A percentile compares a stretch with the other conserved stretches of the same genome.
These are phyloP conservation scores for Backusella morwellensis DNA, from an alignment of 192 early-diverging fungal genomes.

Conservation along the genomic window DNA sequence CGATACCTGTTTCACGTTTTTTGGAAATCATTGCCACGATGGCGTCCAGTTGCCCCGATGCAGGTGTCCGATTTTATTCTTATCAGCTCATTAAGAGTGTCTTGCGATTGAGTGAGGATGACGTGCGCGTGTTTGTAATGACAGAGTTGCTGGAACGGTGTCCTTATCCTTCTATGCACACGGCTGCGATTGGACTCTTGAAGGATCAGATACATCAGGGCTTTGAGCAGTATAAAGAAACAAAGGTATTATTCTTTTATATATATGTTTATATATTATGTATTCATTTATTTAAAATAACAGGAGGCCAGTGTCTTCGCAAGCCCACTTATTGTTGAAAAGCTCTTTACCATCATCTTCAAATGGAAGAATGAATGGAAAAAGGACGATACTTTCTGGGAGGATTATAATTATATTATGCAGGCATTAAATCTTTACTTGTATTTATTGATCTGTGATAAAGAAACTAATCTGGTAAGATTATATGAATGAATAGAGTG, in stretches of 20 bases:
- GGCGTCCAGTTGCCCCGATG: conserved; percentile 38
- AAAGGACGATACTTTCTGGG: conserved; percentile 30
- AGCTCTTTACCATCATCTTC: conserved; percentile 33
- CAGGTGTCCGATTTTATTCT: conserved; percentile 40
- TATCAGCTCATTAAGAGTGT: conserved; percentile 36
- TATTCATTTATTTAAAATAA: conserved; percentile 1
- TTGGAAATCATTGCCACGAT: conserved; percentile 36
- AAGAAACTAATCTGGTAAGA: conserved; percentile 41
- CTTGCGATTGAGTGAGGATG: conserved; percentile 37
- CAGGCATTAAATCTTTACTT: conserved; percentile 50
- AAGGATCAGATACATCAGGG: conserved; percentile 40
- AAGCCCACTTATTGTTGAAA: conserved; percentile 38
- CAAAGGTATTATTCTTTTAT: background rate
- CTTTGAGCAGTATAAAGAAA: conserved; percentile 21
- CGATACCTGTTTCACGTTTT: background rate
- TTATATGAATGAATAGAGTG: background rate
- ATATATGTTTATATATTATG: background rate
- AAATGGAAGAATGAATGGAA: conserved; percentile 20
- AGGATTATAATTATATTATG: conserved; percentile 43
- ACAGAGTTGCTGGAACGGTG: conserved; percentile 39
- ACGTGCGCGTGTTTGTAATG: conserved; percentile 39
- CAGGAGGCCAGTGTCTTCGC: conserved; percentile 30
- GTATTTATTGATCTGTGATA: conserved; percentile 44
- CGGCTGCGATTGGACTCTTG: conserved; percentile 43
- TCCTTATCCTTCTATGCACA: conserved; percentile 47